A percentile compares a stretch with the other conserved stretches of the same genome.
These are phyloP conservation scores for Aspergillus thermomutatus DNA, from an alignment of 2,329 filamentous ascomycete species.

Conservation along the genomic window DNA sequence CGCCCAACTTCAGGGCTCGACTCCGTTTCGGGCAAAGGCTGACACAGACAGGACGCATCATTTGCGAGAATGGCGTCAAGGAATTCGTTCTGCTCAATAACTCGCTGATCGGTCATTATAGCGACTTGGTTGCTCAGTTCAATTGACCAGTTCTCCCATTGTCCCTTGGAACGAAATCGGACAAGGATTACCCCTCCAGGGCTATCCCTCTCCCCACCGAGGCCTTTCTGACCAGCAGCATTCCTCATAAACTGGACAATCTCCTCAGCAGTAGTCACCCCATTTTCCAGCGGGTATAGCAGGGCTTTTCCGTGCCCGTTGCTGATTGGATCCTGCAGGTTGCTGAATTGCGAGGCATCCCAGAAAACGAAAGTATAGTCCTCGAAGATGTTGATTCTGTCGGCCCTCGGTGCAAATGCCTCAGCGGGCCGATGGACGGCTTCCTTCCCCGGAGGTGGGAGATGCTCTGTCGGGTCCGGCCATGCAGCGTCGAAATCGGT, in stretches of 20 bases:
- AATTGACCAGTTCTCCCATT: conserved; percentile 63
- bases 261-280: conserved; percentile 67
- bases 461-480: conserved; percentile 69
- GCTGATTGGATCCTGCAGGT: conserved; percentile 69
- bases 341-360: conserved; percentile 70
- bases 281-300: conserved; percentile 58
- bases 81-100: conserved; percentile 87
- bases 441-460: conserved; percentile 74
- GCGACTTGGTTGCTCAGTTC: conserved; percentile 68
- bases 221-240: conserved; percentile 69
- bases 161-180: conserved; percentile 61
- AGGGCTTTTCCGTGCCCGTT: conserved; percentile 81
- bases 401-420: conserved; percentile 68
- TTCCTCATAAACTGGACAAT: conserved; percentile 74
- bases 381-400: conserved; percentile 70
- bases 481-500: conserved; percentile 74
- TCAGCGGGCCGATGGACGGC: conserved; percentile 64
- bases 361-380: conserved; percentile 89
- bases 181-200: conserved; percentile 73
- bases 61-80: conserved; percentile 83
- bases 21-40: conserved; percentile 56
- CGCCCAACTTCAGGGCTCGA: conserved; percentile 18
- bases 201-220: conserved; percentile 61
- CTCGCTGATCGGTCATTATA: conserved; percentile 70
- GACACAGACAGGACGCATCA: conserved; percentile 69